Conservation (phyloP, 2,329 filamentous ascomycete genomes). For the Colletotrichum euphorbiae region DNA sequence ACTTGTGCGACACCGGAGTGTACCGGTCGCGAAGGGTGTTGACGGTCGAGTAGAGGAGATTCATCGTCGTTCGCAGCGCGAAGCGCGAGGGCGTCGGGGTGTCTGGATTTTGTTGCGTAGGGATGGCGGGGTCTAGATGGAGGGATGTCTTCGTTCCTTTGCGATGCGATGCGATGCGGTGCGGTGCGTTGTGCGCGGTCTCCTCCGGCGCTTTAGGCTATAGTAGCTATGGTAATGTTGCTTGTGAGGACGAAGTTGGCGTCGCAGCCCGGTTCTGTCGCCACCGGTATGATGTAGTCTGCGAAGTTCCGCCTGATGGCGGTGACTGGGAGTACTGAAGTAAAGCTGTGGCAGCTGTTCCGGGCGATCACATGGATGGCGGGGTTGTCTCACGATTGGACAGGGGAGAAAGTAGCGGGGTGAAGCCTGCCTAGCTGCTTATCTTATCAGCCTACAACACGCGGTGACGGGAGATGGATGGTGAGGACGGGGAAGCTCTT, state of each 20-base stretch:
- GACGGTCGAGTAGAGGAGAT: slow-evolving; percentile 91
- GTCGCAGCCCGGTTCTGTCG: slow-evolving; percentile 6
- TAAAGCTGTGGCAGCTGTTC: slow-evolving; percentile 39
- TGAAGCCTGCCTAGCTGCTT: slow-evolving; percentile 30
- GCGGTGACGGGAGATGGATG: background rate
- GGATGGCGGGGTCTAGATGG: background rate
- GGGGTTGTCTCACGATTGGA: slow-evolving; percentile 42
- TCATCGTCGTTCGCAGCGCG: slow-evolving; percentile 68
- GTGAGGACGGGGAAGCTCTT: background rate
- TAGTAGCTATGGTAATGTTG: background rate
- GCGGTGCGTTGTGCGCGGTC: slow-evolving; percentile 6
- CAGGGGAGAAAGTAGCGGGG: slow-evolving; percentile 36
- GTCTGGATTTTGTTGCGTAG: slow-evolving; percentile 8
- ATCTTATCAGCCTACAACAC: slow-evolving; percentile 36
- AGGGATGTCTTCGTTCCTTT: background rate
- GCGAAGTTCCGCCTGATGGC: slow-evolving; percentile 37
- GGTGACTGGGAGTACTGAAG: slow-evolving; percentile 35
- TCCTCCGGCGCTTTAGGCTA: background rate
- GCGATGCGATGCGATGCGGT: slow-evolving; percentile 4
- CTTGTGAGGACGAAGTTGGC: slow-evolving; percentile 3
- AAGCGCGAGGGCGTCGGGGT: background rate
- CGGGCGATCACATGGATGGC: slow-evolving; percentile 42
- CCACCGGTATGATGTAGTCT: slow-evolving; percentile 31
- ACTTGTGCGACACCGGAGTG: slow-evolving; percentile 88
- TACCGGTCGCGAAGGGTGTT: slow-evolving; percentile 93